Evolutionary conservation across 2,329 filamentous ascomycete species (phyloP).

Genomic region (Clonostachys chloroleuca): DNA sequence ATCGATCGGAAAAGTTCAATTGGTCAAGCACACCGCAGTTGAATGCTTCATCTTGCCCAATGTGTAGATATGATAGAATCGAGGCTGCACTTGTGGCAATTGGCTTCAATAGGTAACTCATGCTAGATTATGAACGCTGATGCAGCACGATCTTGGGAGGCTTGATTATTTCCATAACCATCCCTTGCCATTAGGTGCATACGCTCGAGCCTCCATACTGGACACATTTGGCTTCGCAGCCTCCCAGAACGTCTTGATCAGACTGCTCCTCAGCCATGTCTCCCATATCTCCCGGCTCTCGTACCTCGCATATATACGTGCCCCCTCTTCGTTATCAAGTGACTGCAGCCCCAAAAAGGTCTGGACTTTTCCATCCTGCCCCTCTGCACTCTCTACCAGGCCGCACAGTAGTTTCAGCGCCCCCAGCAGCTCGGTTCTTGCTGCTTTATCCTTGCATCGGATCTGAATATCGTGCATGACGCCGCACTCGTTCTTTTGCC

Average conservation of each 20-base stretch:
- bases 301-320: slow-evolving; percentile 13
- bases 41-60: not conserved
- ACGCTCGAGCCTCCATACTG: slow-evolving; percentile 10
- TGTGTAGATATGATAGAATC: not conserved
- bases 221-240: slow-evolving; percentile 8
- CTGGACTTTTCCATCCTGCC: slow-evolving; percentile 8
- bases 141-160: no score
- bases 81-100: not conserved
- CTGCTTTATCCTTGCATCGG: slow-evolving; percentile 4
- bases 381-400: slow-evolving; percentile 7
- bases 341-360: slow-evolving; percentile 12
- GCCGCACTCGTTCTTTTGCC: slow-evolving; percentile 10
- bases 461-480: slow-evolving; percentile 14
- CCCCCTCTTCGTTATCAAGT: slow-evolving; percentile 11
- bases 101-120: not conserved
- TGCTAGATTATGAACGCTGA: not conserved
- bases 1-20: no score
- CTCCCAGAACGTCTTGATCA: slow-evolving; percentile 12
- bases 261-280: slow-evolving; percentile 5
- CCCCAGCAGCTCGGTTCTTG: slow-evolving; percentile 7
- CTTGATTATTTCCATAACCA: slow-evolving; percentile 14
- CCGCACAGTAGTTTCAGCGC: slow-evolving; percentile 8
- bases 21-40: not conserved
- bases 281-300: slow-evolving; percentile 12
- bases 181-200: slow-evolving; percentile 13